Evolutionary conservation across 78 protist genomes (phyloP).

Genomic region (Dictyostelium purpureum): DNA sequence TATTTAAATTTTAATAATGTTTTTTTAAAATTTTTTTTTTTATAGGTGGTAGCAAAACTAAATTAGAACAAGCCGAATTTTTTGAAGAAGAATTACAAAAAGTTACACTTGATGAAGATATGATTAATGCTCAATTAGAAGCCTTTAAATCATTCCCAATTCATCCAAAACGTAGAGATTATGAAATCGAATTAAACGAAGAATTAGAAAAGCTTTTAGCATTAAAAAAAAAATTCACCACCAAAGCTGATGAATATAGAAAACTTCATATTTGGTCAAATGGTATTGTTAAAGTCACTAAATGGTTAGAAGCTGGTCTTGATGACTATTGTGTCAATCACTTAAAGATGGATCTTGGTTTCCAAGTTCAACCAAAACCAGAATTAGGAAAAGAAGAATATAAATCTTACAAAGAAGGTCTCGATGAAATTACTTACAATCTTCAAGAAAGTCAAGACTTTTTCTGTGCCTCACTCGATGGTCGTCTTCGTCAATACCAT

Average conservation of each 20-base stretch:
- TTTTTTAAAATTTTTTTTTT: too few species aligned
- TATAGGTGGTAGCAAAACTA: constrained; percentile 50
- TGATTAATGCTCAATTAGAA: constrained; percentile 60
- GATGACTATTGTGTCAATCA: constrained; percentile 79
- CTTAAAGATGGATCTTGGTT: constrained; percentile 47
- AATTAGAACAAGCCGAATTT: constrained; percentile 67
- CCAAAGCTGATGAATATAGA: constrained; percentile 24
- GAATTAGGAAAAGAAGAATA: constrained; percentile 47
- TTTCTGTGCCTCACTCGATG: constrained; percentile 81
- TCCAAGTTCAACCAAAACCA: constrained; percentile 26
- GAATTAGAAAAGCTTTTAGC: constrained; percentile 24
- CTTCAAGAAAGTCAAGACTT: constrained; percentile 86
- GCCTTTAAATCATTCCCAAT: constrained; percentile 35
- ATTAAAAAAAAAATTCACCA: constrained; percentile 26
- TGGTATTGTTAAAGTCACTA: constrained; percentile 73
- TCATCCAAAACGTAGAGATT: constrained; percentile 82
- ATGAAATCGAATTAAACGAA: constrained; percentile 53
- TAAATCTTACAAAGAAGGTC: constrained; percentile 36
- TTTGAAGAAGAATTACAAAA: constrained; percentile 46
- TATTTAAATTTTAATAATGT: background rate
- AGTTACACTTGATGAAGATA: constrained; percentile 24
- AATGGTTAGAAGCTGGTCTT: constrained; percentile 75
- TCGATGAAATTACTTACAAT: constrained; percentile 85
- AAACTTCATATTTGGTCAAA: constrained; percentile 61
- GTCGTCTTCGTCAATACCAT: constrained; percentile 82